phyloP scores from a whole-genome alignment of 169 alveolate genomes.

The Plasmodium inui region DNA sequence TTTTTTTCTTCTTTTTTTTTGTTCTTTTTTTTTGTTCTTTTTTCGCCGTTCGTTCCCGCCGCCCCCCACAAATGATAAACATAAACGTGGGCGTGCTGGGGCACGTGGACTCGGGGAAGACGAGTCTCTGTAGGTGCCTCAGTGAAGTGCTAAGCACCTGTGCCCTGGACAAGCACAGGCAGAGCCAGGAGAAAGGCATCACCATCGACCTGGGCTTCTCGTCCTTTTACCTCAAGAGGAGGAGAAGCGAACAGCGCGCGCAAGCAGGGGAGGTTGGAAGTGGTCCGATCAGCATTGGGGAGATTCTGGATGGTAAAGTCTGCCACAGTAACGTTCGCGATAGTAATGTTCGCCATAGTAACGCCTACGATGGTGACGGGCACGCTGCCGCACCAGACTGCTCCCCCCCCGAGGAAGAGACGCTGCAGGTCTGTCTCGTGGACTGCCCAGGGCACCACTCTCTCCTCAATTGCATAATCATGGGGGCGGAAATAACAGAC shows the following conservation, averaged over 20 bases:
- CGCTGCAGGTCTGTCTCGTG: conserved; percentile 90
- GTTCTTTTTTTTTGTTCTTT: not conserved
- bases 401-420: conserved; percentile 9
- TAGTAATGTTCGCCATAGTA: not conserved
- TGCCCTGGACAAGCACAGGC: conserved; percentile 93
- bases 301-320: not conserved
- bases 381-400: not conserved
- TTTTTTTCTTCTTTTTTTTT: not conserved
- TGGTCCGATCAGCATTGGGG: not conserved
- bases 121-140: conserved; percentile 89
- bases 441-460: conserved; percentile 98
- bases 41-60: not conserved
- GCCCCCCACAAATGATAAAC: conserved; percentile 65
- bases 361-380: not conserved
- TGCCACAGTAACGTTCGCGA: not conserved
- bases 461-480: conserved; percentile 91
- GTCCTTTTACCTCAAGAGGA: conserved; percentile 84
- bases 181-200: conserved; percentile 92
- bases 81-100: conserved; percentile 93
- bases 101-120: conserved; percentile 95
- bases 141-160: conserved; percentile 92
- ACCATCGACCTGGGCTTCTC: conserved; percentile 95
- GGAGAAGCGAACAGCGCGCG: not conserved
- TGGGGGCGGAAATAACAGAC: conserved; percentile 94
- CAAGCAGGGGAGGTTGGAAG: not conserved